Evolutionary conservation across 2,329 filamentous ascomycete species (phyloP).

Genomic region (Corynespora cassiicola): DNA sequence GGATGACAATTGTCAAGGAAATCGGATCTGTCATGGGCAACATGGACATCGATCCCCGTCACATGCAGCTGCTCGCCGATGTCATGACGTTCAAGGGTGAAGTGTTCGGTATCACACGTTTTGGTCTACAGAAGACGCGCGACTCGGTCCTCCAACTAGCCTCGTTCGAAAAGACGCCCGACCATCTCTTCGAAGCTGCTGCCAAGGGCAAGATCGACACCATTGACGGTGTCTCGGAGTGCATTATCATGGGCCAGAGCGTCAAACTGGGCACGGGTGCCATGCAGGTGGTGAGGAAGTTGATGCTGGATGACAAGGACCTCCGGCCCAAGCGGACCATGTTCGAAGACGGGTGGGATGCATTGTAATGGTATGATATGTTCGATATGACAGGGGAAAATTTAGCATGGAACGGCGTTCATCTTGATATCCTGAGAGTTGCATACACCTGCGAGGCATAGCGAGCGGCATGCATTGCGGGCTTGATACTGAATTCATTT

Average conservation of each 20-base stretch:
- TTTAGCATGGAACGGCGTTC: neutral
- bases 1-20: conserved; percentile 86
- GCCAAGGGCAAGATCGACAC: conserved; percentile 89
- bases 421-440: too few relatives aligned
- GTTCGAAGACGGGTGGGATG: conserved; percentile 47
- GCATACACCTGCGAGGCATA: too few relatives aligned
- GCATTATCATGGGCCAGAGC: conserved; percentile 97
- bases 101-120: conserved; percentile 93
- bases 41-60: conserved; percentile 95
- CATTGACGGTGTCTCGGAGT: conserved; percentile 93
- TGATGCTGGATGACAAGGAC: conserved; percentile 50
- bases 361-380: conserved; percentile 19
- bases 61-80: conserved; percentile 96
- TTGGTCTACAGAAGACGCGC: conserved; percentile 94
- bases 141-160: conserved; percentile 93
- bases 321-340: conserved; percentile 33
- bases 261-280: conserved; percentile 91
- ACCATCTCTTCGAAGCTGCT: conserved; percentile 95
- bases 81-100: conserved; percentile 99
- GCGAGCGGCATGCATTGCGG: too few relatives aligned
- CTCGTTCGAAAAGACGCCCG: conserved; percentile 96
- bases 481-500: too few relatives aligned
- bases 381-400: neutral
- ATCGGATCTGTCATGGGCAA: conserved; percentile 88
- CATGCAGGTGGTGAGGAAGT: conserved; percentile 82